phyloP scores from a whole-genome alignment of 2,329 filamentous ascomycete genomes.

The Beauveria varroae region DNA sequence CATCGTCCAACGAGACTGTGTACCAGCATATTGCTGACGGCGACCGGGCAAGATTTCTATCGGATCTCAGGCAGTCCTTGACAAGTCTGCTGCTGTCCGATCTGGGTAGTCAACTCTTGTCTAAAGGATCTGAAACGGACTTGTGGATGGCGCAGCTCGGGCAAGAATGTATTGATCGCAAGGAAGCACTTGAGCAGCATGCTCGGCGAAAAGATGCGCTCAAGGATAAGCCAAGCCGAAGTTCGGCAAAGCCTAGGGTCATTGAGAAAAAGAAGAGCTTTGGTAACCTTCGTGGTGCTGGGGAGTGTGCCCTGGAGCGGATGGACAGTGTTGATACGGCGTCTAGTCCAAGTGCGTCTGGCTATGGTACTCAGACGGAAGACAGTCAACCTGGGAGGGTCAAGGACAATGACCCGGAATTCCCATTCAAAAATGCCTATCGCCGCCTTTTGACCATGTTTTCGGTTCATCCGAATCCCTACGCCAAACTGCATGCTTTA shows the following conservation, averaged over 20 bases:
- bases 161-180: conserved; percentile 57
- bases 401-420: conserved; percentile 37
- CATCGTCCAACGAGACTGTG: conserved; percentile 60
- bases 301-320: conserved; percentile 31
- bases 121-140: conserved; percentile 88
- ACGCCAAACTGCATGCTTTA: conserved; percentile 74
- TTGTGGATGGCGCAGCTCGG: conserved; percentile 70
- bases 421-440: conserved; percentile 77
- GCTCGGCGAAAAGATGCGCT: conserved; percentile 32
- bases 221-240: conserved; percentile 32
- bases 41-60: conserved; percentile 71
- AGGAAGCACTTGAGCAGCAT: conserved; percentile 45
- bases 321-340: conserved; percentile 22
- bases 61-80: conserved; percentile 68
- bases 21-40: conserved; percentile 54
- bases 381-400: background rate
- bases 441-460: conserved; percentile 75
- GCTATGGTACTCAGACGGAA: conserved; percentile 1
- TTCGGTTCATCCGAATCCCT: conserved; percentile 81
- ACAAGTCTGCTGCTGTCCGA: conserved; percentile 85
- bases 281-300: conserved; percentile 50
- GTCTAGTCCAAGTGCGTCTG: conserved; percentile 5
- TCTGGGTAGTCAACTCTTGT: conserved; percentile 76
- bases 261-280: conserved; percentile 64
- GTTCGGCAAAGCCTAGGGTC: conserved; percentile 40